Conservation (phyloP, 768 basidiomycete genomes). For the Lepiota venenata region DNA sequence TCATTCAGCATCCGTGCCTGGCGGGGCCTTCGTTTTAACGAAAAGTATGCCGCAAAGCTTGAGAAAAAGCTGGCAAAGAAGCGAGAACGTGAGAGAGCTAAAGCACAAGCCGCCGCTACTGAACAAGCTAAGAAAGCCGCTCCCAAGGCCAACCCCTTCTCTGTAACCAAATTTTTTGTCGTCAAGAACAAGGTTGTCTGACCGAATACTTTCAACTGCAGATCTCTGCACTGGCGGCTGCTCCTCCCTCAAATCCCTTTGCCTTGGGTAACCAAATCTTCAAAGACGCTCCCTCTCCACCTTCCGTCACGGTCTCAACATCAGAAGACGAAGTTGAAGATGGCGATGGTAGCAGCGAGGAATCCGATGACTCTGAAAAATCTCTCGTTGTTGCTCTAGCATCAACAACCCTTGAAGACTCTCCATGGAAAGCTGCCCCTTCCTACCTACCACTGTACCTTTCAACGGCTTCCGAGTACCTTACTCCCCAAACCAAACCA, state of each 20-base stretch:
- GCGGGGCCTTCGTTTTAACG: constrained; percentile 71
- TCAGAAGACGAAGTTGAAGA: constrained; percentile 28
- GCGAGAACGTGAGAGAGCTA: constrained; percentile 34
- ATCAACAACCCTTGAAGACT: constrained; percentile 49
- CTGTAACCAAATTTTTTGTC: constrained; percentile 30
- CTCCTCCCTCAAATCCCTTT: constrained; percentile 29
- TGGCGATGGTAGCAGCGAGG: constrained; percentile 27
- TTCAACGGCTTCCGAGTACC: constrained; percentile 71
- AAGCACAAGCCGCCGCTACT: constrained; percentile 31
- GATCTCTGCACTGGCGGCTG: constrained; percentile 17
- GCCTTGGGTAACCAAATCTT: constrained; percentile 71
- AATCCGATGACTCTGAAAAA: constrained; percentile 31
- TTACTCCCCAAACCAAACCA: constrained; percentile 52
- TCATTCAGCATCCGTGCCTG: constrained; percentile 71
- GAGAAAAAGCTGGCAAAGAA: constrained; percentile 48
- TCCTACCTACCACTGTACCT: constrained; percentile 68
- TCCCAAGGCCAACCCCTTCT: constrained; percentile 63
- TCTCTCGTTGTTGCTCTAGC: constrained; percentile 59
- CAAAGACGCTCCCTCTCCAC: constrained; percentile 27
- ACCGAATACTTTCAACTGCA: constrained; percentile 3
- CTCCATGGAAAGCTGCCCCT: constrained; percentile 66
- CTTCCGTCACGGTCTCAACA: background rate
- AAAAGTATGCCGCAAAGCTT: constrained; percentile 71
- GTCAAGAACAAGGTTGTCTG: background rate
- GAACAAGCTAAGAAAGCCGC: constrained; percentile 16